phyloP scores from a whole-genome alignment of 1,284 basidiomycete genomes.

The Tetrapyrgos nigripes region DNA sequence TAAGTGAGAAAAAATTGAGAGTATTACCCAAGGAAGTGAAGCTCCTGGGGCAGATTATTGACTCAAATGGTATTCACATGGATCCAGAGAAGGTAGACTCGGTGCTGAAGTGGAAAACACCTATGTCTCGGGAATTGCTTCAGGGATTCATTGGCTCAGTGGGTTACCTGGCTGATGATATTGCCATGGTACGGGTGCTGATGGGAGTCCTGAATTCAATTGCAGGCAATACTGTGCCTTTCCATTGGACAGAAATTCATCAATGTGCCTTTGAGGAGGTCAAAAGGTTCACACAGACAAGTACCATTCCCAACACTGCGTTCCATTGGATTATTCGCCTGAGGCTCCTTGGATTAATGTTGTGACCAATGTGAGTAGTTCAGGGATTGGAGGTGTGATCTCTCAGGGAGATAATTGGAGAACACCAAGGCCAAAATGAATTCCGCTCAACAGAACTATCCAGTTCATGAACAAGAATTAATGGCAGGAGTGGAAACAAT shows the following conservation, averaged over 20 bases:
- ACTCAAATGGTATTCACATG: slow-evolving; percentile 42
- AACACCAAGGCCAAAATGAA: slow-evolving; percentile 38
- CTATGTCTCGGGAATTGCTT: slow-evolving; percentile 7
- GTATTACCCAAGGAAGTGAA: slow-evolving; percentile 32
- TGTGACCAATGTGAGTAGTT: slow-evolving; percentile 28
- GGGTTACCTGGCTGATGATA: slow-evolving; percentile 18
- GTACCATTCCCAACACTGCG: slow-evolving; percentile 8
- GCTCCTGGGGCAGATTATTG: slow-evolving; percentile 37
- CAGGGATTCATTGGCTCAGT: slow-evolving; percentile 15
- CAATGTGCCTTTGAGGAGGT: slow-evolving; percentile 32
- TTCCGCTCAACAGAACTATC: slow-evolving; percentile 44
- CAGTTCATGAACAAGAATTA: slow-evolving; percentile 41
- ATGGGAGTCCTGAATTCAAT: slow-evolving; percentile 14
- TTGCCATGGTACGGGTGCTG: slow-evolving; percentile 3
- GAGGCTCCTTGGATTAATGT: slow-evolving; percentile 26
- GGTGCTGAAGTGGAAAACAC: slow-evolving; percentile 30
- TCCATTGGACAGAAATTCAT: slow-evolving; percentile 13
- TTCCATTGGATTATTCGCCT: slow-evolving; percentile 30
- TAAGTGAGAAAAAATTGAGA: slow-evolving; percentile 44
- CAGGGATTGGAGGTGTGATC: slow-evolving; percentile 35
- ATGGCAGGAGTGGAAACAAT: slow-evolving; percentile 40
- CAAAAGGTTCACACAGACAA: slow-evolving; percentile 28
- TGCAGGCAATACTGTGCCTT: slow-evolving; percentile 16
- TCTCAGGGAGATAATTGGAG: slow-evolving; percentile 35
- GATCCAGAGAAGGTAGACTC: slow-evolving; percentile 42